phyloP scores from a whole-genome alignment of 352 stramenopile species.

The Pythium brassicae region DNA sequence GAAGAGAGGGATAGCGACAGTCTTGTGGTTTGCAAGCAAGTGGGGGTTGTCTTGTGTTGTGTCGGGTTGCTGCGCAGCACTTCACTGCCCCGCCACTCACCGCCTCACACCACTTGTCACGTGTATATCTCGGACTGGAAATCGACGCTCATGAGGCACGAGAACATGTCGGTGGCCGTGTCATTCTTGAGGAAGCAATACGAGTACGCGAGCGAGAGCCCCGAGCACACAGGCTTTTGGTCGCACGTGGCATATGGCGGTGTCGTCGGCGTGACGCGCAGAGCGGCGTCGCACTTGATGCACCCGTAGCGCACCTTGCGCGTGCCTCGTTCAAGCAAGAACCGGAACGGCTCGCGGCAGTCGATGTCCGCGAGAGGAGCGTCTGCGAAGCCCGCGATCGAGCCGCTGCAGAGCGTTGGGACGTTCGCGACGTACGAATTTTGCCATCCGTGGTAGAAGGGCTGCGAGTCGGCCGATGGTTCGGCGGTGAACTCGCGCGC shows the following conservation, averaged over 20 bases:
- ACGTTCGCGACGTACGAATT: slow-evolving; percentile 4
- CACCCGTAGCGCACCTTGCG: slow-evolving; percentile 8
- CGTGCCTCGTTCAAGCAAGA: slow-evolving; percentile 6
- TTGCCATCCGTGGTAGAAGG: slow-evolving; percentile 1
- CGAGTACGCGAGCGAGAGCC: slow-evolving; percentile 6
- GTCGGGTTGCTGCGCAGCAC: not conserved
- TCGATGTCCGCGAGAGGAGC: not conserved
- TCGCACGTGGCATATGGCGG: slow-evolving; percentile 6
- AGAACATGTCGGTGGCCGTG: slow-evolving; percentile 6
- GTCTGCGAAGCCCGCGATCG: slow-evolving; percentile 4
- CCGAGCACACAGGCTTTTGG: slow-evolving; percentile 4
- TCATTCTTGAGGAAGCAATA: slow-evolving; percentile 11
- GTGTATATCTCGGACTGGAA: not conserved
- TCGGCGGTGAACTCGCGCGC: slow-evolving; percentile 2
- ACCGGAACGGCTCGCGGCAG: slow-evolving; percentile 7
- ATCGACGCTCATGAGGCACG: slow-evolving; percentile 9
- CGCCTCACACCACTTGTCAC: not conserved
- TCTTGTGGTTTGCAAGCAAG: too few species aligned
- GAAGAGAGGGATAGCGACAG: too few species aligned
- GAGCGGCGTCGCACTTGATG: slow-evolving; percentile 3
- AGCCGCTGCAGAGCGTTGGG: slow-evolving; percentile 1
- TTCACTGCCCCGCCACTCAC: too few species aligned
- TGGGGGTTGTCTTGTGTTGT: not conserved
- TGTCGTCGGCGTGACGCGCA: not conserved
- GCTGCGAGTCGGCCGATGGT: not conserved